Conservation (phyloP, 345 rosid species). For the Acer yangbiense region DNA sequence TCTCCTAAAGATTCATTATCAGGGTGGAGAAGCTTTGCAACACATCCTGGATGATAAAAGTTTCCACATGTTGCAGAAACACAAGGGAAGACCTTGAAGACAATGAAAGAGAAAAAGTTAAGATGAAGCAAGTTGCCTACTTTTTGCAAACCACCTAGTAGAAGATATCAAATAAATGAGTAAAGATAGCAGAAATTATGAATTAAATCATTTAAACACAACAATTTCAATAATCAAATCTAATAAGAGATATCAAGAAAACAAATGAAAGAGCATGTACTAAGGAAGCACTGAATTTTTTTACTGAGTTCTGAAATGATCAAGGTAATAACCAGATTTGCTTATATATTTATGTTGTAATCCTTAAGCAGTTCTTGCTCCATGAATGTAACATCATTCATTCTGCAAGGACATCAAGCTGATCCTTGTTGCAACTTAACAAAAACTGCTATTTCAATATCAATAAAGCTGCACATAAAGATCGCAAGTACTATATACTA, state of each 20-base stretch:
- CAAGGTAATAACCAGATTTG: not conserved
- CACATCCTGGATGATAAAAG: slow-evolving; percentile 72
- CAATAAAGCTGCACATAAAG: not conserved
- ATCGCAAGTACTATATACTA: not conserved
- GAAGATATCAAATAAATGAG: not conserved
- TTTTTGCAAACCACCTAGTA: not conserved
- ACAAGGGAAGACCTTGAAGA: slow-evolving; percentile 64
- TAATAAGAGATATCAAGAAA: not conserved
- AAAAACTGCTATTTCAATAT: not conserved
- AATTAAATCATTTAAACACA: not conserved
- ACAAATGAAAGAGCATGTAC: not conserved
- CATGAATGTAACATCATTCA: not conserved
- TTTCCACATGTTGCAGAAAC: slow-evolving; percentile 66
- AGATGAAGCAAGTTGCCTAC: not conserved
- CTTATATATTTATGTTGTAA: not conserved
- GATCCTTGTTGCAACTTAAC: not conserved
- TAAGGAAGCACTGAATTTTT: not conserved
- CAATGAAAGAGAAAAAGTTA: not conserved
- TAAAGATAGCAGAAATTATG: not conserved
- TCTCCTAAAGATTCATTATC: slow-evolving; percentile 40
- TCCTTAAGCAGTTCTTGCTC: not conserved
- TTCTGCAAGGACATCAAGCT: not conserved
- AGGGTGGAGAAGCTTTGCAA: slow-evolving; percentile 50
- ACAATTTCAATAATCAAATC: not conserved
- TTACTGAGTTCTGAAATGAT: not conserved